phyloP scores from a whole-genome alignment of 345 rosid genomes.

The Combretum micranthum region DNA sequence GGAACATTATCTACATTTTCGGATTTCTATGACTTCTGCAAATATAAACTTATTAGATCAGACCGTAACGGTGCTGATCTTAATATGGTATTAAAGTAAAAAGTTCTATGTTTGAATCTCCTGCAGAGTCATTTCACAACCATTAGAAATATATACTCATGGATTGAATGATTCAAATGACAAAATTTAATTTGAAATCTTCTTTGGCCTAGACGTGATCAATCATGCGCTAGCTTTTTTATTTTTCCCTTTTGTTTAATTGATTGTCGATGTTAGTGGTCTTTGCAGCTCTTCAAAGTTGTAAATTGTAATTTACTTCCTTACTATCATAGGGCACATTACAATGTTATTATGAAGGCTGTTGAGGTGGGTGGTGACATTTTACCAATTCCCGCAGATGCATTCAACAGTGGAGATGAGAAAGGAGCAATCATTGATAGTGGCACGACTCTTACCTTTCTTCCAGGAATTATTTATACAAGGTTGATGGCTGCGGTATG shows the following conservation, averaged over 20 bases:
- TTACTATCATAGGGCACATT: slow-evolving; percentile 32
- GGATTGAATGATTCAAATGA: too few species aligned
- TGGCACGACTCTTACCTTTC: slow-evolving; percentile 46
- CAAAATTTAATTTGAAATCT: neutral
- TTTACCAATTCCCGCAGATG: slow-evolving; percentile 27
- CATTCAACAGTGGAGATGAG: slow-evolving; percentile 19
- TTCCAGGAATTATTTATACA: slow-evolving; percentile 30
- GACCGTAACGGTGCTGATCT: too few species aligned
- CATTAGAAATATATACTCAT: too few species aligned
- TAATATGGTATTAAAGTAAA: too few species aligned
- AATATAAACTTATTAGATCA: too few species aligned
- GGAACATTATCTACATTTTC: slow-evolving; percentile 3
- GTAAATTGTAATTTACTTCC: slow-evolving; percentile 10
- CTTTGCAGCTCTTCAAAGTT: neutral
- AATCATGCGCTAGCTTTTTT: neutral
- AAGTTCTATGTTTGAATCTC: too few species aligned
- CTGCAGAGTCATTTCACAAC: too few species aligned
- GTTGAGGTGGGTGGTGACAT: slow-evolving; percentile 36
- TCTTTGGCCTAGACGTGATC: neutral
- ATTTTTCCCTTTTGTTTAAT: slow-evolving; percentile 1
- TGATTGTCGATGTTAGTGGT: neutral
- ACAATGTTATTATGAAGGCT: slow-evolving; percentile 35
- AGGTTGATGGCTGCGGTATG: slow-evolving; percentile 26
- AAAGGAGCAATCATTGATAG: slow-evolving; percentile 39
- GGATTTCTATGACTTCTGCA: too few species aligned